Percentiles rank a stretch among this genome's conserved stretches.
Conservation (phyloP, 257 asterid genomes). For the Lavandula angustifolia region DNA sequence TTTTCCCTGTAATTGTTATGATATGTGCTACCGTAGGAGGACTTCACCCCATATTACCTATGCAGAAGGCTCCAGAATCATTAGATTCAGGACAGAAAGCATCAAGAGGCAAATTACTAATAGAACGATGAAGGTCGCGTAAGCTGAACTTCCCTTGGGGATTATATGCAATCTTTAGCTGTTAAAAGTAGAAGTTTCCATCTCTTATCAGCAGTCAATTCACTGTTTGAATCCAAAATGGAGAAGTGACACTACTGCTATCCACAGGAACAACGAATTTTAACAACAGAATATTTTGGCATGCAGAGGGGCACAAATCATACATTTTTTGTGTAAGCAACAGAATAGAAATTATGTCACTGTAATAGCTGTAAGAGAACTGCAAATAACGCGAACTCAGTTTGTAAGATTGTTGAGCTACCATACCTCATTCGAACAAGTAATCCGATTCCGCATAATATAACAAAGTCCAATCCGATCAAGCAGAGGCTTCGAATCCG, state of each 20-base stretch:
- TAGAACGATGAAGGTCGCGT: constrained; percentile 86
- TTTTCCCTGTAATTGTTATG: background rate
- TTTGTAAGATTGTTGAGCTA: background rate
- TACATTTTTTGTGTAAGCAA: background rate
- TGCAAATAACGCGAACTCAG: background rate
- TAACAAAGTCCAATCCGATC: constrained; percentile 88
- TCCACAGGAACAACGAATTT: constrained; percentile 7
- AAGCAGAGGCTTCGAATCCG: constrained; percentile 53
- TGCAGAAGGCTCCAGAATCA: constrained; percentile 43
- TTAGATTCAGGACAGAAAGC: constrained; percentile 58
- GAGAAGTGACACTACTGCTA: constrained; percentile 12
- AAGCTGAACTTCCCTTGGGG: constrained; percentile 80
- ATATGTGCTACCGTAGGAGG: constrained; percentile 13
- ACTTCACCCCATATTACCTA: constrained; percentile 36
- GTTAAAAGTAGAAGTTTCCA: constrained; percentile 38
- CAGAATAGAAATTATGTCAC: background rate
- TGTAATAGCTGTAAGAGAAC: background rate
- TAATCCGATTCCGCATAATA: constrained; percentile 49
- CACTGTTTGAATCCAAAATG: constrained; percentile 20
- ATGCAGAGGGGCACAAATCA: constrained; percentile 4
- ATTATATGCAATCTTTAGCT: constrained; percentile 88
- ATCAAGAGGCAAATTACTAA: constrained; percentile 75
- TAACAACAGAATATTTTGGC: constrained; percentile 7
- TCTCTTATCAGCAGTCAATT: constrained; percentile 27
- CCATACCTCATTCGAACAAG: constrained; percentile 63